Percentiles rank a stretch among this genome's conserved stretches.
Conservation (phyloP, 192 early-diverging fungal species). For the Gonapodya prolifera region DNA sequence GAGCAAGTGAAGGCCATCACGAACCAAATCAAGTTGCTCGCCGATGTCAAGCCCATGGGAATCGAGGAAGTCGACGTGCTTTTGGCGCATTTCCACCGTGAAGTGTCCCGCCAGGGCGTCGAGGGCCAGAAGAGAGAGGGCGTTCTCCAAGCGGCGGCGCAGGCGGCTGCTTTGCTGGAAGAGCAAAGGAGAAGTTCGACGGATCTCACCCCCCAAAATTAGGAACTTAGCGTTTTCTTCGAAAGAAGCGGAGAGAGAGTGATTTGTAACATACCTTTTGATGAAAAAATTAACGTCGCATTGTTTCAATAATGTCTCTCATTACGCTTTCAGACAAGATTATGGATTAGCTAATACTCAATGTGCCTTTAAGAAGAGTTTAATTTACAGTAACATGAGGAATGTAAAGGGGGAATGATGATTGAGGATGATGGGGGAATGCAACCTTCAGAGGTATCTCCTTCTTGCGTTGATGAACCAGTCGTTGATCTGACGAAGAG, state of each 20-base stretch:
- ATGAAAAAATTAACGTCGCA: no score
- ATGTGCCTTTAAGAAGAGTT: no score
- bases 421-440: no score
- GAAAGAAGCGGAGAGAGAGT: no score
- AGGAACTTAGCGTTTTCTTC: no score
- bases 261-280: no score
- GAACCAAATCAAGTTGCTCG: conserved; percentile 84
- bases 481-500: conserved; percentile 56
- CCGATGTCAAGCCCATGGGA: conserved; percentile 69
- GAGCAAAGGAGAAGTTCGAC: neutral
- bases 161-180: neutral
- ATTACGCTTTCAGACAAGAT: no score
- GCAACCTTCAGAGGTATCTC: conserved; percentile 16
- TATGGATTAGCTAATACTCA: no score
- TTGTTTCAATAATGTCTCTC: no score
- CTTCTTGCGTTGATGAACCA: conserved; percentile 66
- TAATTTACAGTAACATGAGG: no score
- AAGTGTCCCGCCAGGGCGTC: neutral
- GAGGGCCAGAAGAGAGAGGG: neutral
- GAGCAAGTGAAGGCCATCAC: conserved; percentile 85
- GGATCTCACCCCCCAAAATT: neutral
- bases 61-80: conserved; percentile 89
- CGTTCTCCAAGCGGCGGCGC: neutral
- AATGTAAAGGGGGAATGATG: no score
- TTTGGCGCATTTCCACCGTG: conserved; percentile 53